phyloP scores from a whole-genome alignment of 2,329 filamentous ascomycete genomes.

The Cryphonectria parasitica region DNA sequence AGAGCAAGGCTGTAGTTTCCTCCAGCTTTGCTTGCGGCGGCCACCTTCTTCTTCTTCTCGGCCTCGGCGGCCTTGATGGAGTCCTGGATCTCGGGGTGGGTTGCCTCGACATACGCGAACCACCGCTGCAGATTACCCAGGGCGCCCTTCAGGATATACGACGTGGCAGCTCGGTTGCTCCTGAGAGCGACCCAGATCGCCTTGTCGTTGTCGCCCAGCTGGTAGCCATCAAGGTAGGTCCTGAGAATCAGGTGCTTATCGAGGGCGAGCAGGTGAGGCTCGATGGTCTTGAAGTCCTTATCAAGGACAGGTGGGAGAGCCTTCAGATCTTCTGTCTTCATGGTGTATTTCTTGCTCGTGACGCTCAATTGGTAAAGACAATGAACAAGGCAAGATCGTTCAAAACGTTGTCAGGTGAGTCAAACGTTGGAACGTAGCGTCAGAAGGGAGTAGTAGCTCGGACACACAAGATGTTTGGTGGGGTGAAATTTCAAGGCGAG shows the following conservation, averaged over 20 bases:
- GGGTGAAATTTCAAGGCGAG: constrained; percentile 30
- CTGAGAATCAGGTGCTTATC: constrained; percentile 88
- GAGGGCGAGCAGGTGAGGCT: constrained; percentile 73
- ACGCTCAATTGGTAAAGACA: background rate
- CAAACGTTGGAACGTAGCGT: constrained; percentile 18
- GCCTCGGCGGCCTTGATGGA: constrained; percentile 73
- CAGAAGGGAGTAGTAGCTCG: constrained; percentile 21
- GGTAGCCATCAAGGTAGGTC: constrained; percentile 83
- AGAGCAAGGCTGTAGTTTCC: constrained; percentile 89
- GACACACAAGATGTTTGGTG: constrained; percentile 26
- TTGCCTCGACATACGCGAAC: constrained; percentile 84
- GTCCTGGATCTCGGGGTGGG: constrained; percentile 74
- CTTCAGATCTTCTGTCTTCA: constrained; percentile 62
- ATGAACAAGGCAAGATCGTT: background rate
- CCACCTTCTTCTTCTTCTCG: constrained; percentile 70
- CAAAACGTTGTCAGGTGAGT: constrained; percentile 21
- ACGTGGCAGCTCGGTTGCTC: constrained; percentile 80
- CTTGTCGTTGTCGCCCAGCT: constrained; percentile 74
- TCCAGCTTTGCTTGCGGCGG: constrained; percentile 72
- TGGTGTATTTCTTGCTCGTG: constrained; percentile 38
- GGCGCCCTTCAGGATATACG: constrained; percentile 77
- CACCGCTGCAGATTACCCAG: constrained; percentile 81
- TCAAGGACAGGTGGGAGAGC: constrained; percentile 54
- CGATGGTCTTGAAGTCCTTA: constrained; percentile 81
- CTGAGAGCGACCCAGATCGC: constrained; percentile 84